phyloP scores from a whole-genome alignment of 371 early-diverging fungal species.

The Mortierella sp. region DNA sequence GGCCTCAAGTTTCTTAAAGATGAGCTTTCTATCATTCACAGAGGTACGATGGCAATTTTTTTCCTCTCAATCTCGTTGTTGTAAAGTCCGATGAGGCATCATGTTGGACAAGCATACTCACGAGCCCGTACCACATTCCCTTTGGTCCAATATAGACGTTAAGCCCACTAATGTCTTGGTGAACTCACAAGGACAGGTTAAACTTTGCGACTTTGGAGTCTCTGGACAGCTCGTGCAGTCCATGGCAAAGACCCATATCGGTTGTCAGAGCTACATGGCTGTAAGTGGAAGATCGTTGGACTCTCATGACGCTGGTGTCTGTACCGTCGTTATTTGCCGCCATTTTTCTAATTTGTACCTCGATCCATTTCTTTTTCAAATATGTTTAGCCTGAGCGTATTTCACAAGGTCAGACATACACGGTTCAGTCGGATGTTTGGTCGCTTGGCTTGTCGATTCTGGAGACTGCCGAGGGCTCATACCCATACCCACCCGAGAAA shows the following conservation, averaged over 20 bases:
- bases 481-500: conserved; percentile 78
- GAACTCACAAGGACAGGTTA: conserved; percentile 89
- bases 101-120: not conserved
- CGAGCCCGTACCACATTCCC: not conserved
- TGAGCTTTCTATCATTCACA: conserved; percentile 91
- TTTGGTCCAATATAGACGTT: conserved; percentile 72
- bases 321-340: not conserved
- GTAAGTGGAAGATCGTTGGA: conserved; percentile 60
- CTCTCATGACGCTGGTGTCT: too few species aligned
- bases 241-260: conserved; percentile 94
- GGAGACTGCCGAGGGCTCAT: conserved; percentile 91
- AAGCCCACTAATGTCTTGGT: conserved; percentile 96
- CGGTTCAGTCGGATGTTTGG: conserved; percentile 90
- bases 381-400: conserved; percentile 83
- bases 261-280: conserved; percentile 96
- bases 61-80: not conserved
- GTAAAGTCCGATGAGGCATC: conserved; percentile 5
- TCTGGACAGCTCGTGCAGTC: conserved; percentile 92
- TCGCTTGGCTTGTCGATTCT: conserved; percentile 94
- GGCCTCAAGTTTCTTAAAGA: conserved; percentile 92
- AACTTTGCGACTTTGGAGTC: conserved; percentile 94
- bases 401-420: conserved; percentile 73
- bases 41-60: conserved; percentile 61
- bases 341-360: not conserved
- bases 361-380: not conserved